Percentiles rank a stretch among this genome's conserved stretches.
phyloP scores from a whole-genome alignment of 2,329 filamentous ascomycete species.

The Aspergillus alliaceus region DNA sequence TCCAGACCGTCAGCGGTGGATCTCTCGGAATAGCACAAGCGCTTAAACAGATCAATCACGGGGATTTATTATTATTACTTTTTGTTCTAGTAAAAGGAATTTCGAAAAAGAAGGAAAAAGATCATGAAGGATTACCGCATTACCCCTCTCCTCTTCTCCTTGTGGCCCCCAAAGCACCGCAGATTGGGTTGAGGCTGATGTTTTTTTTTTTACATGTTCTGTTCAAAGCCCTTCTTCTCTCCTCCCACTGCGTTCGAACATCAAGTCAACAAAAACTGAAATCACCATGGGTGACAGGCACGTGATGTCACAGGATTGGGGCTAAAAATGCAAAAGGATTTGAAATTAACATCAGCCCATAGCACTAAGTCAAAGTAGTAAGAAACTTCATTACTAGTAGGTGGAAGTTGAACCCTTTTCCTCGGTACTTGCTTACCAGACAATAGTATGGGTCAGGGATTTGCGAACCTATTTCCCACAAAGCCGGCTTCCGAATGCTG shows the following conservation, averaged over 20 bases:
- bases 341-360: neutral
- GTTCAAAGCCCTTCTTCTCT: too few relatives aligned
- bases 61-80: neutral
- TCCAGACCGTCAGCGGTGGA: constrained; percentile 9
- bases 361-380: neutral
- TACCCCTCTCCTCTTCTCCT: neutral
- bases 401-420: neutral
- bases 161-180: neutral
- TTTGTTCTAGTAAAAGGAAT: neutral
- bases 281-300: neutral
- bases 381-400: too few relatives aligned
- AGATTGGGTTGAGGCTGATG: neutral
- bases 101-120: neutral
- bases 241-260: too few relatives aligned
- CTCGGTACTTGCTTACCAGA: neutral
- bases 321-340: neutral
- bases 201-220: too few relatives aligned
- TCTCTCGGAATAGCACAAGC: constrained; percentile 11
- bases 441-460: neutral
- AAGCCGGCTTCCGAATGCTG: constrained; percentile 4
- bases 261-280: neutral
- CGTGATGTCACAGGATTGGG: constrained; percentile 13
- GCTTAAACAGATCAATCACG: constrained; percentile 8
- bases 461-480: neutral
- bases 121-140: neutral